phyloP scores from a whole-genome alignment of 768 basidiomycete genomes.

The Calocybe gangraenosa region DNA sequence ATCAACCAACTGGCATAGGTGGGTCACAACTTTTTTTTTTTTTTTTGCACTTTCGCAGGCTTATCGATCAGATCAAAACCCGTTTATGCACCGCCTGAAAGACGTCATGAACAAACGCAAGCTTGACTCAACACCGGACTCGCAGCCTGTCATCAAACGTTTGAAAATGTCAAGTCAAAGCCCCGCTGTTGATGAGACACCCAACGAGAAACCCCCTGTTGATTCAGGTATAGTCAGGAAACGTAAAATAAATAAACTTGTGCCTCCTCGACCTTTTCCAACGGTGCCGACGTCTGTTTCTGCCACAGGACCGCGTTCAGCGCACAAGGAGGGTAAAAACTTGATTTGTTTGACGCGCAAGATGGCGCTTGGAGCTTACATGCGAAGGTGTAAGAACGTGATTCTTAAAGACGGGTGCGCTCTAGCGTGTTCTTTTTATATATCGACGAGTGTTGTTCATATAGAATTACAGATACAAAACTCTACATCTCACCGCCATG shows the following conservation, averaged over 20 bases:
- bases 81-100: no score
- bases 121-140: slow-evolving; percentile 21
- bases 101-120: slow-evolving; percentile 31
- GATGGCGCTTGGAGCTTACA: slow-evolving; percentile 66
- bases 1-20: no score
- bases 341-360: slow-evolving; percentile 77
- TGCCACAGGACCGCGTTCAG: slow-evolving; percentile 76
- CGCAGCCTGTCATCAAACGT: no score
- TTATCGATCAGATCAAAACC: slow-evolving; percentile 4
- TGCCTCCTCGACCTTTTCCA: slow-evolving; percentile 72
- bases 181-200: background rate
- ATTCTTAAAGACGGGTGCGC: slow-evolving; percentile 69
- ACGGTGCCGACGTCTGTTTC: slow-evolving; percentile 71
- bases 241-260: slow-evolving; percentile 57
- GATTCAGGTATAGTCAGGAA: slow-evolving; percentile 12
- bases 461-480: slow-evolving; percentile 62
- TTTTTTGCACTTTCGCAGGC: slow-evolving; percentile 1
- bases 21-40: slow-evolving; percentile 16
- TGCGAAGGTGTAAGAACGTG: slow-evolving; percentile 72
- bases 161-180: no score
- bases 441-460: background rate
- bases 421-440: background rate
- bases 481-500: slow-evolving; percentile 74
- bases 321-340: slow-evolving; percentile 78
- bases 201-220: background rate